Evolutionary conservation across 2,329 filamentous ascomycete genomes (phyloP).

Genomic region (Scedosporium dehoogii): DNA sequence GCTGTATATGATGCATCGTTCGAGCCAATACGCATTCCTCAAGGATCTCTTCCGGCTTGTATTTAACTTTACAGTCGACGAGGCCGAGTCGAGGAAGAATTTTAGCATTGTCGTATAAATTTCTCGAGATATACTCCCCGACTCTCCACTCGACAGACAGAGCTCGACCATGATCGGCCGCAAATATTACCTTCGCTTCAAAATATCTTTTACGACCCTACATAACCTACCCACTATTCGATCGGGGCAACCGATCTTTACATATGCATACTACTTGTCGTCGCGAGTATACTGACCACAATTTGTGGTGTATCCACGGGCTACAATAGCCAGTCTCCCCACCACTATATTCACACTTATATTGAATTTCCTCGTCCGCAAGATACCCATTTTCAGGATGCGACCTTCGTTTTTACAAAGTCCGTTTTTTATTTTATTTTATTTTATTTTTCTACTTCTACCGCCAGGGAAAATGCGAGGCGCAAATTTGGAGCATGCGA

Average conservation of each 20-base stretch:
- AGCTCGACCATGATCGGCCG: background rate
- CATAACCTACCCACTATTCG: too few relatives aligned
- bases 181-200: too few relatives aligned
- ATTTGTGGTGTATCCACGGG: background rate
- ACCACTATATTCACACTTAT: background rate
- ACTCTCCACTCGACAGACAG: background rate
- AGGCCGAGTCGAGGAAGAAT: constrained; percentile 58
- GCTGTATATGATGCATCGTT: constrained; percentile 60
- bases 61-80: constrained; percentile 75
- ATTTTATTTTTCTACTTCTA: background rate
- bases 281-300: too few relatives aligned
- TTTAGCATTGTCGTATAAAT: constrained; percentile 47
- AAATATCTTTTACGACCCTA: too few relatives aligned
- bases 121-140: too few relatives aligned
- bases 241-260: too few relatives aligned
- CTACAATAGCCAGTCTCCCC: background rate
- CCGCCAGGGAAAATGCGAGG: background rate
- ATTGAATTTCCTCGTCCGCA: background rate
- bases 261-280: too few relatives aligned
- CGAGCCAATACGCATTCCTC: constrained; percentile 67
- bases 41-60: constrained; percentile 74
- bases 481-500: background rate
- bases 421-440: background rate
- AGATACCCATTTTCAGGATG: constrained; percentile 1
- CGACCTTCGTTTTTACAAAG: background rate